These are phyloP conservation scores for Sporisorium reilianum DNA, from an alignment of 1,284 basidiomycete species.

Conservation along the genomic window DNA sequence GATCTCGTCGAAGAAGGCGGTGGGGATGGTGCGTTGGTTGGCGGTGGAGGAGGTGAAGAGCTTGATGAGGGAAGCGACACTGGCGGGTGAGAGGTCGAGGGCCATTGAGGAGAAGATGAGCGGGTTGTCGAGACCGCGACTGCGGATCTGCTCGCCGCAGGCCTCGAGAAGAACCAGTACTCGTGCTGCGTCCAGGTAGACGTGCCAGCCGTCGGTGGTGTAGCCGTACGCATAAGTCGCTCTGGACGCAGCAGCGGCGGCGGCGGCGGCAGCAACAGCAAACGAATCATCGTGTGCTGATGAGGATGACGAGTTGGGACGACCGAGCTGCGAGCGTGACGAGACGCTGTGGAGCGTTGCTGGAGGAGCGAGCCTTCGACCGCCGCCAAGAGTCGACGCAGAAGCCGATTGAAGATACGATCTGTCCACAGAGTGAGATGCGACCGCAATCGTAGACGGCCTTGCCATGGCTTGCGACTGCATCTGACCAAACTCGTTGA, in stretches of 20 bases:
- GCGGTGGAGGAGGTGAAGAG: constrained; percentile 27
- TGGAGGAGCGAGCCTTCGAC: constrained; percentile 11
- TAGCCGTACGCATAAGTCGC: constrained; percentile 57
- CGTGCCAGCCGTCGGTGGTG: constrained; percentile 55
- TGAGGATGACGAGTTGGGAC: neutral
- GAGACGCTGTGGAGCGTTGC: constrained; percentile 10
- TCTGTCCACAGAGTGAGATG: neutral
- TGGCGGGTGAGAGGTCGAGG: constrained; percentile 58
- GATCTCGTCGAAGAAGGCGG: constrained; percentile 54
- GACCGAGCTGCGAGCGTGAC: constrained; percentile 8
- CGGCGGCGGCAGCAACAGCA: neutral
- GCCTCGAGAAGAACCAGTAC: constrained; percentile 52
- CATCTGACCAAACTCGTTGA: constrained; percentile 35
- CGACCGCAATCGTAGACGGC: constrained; percentile 18
- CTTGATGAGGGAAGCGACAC: constrained; percentile 55
- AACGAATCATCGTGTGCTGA: constrained; percentile 11
- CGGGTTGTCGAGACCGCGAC: constrained; percentile 62
- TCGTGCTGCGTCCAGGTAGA: constrained; percentile 47
- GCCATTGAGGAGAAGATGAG: constrained; percentile 68
- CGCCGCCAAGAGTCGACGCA: constrained; percentile 7
- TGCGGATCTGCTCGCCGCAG: constrained; percentile 58
- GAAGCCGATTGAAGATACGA: constrained; percentile 6
- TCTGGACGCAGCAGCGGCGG: neutral
- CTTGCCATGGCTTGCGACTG: neutral
- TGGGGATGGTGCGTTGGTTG: constrained; percentile 14